Percentiles rank a stretch among this genome's conserved stretches.
These are phyloP conservation scores for Haplographium delicatum DNA, from an alignment of 495 filamentous ascomycete species.

Conservation along the genomic window DNA sequence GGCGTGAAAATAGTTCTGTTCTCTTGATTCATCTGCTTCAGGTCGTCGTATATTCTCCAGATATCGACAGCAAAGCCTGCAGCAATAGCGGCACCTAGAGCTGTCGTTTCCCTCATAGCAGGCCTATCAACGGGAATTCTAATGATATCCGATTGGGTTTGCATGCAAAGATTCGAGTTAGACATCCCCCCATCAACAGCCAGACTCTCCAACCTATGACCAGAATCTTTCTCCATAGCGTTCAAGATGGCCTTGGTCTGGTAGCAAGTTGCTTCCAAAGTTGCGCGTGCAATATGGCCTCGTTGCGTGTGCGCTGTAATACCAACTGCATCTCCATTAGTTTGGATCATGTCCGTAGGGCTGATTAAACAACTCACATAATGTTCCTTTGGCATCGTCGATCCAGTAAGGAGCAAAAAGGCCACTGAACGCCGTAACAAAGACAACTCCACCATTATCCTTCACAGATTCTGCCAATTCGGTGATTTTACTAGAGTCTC, in stretches of 20 bases:
- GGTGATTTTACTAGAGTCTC: conserved; percentile 71
- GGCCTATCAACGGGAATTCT: conserved; percentile 85
- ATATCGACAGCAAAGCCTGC: conserved; percentile 82
- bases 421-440: conserved; percentile 94
- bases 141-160: conserved; percentile 90
- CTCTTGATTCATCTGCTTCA: conserved; percentile 70
- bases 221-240: conserved; percentile 90
- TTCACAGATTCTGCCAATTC: conserved; percentile 74
- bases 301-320: conserved; percentile 88
- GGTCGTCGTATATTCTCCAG: conserved; percentile 75
- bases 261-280: conserved; percentile 91
- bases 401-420: conserved; percentile 99
- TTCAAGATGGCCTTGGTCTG: conserved; percentile 93
- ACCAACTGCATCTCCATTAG: conserved; percentile 51
- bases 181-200: conserved; percentile 94
- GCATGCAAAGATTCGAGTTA: conserved; percentile 92
- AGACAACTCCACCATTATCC: conserved; percentile 89
- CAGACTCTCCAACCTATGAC: conserved; percentile 67
- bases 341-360: background rate
- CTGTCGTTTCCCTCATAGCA: conserved; percentile 89
- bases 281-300: conserved; percentile 90
- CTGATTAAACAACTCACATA: conserved; percentile 25
- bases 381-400: conserved; percentile 85
- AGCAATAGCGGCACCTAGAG: conserved; percentile 89
- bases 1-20: conserved; percentile 73